Evolutionary conservation across 305 asterid species (phyloP).

Genomic region (Fraxinus floribunda): DNA sequence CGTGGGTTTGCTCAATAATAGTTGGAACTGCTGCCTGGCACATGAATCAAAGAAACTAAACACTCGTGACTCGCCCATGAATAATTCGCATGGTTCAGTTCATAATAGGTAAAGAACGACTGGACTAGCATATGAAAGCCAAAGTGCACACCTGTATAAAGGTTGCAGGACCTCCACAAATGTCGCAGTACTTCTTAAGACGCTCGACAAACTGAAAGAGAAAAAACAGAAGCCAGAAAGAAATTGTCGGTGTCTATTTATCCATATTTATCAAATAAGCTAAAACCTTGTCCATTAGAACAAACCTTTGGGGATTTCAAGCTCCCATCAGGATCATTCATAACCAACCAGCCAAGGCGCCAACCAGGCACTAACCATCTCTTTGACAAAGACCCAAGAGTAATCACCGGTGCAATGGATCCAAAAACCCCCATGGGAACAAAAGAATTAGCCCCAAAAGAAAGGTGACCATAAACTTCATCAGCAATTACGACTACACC

Average conservation of each 20-base stretch:
- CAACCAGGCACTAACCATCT: slow-evolving; percentile 93
- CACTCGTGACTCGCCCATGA: background rate
- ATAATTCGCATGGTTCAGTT: background rate
- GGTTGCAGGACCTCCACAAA: slow-evolving; percentile 71
- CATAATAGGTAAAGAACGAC: background rate
- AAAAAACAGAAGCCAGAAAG: background rate
- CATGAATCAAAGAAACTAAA: slow-evolving; percentile 2
- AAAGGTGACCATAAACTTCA: slow-evolving; percentile 78
- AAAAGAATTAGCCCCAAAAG: slow-evolving; percentile 72
- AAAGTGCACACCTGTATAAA: slow-evolving; percentile 58
- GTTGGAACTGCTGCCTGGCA: slow-evolving; percentile 75
- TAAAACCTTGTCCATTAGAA: background rate
- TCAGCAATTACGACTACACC: slow-evolving; percentile 77
- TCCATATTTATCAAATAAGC: background rate
- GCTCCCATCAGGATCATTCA: slow-evolving; percentile 61
- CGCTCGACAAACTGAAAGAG: slow-evolving; percentile 58
- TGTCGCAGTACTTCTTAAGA: slow-evolving; percentile 63
- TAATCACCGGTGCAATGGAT: slow-evolving; percentile 67
- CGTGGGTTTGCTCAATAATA: slow-evolving; percentile 60
- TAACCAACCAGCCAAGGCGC: slow-evolving; percentile 80
- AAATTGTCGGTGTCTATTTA: background rate
- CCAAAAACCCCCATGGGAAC: slow-evolving; percentile 92
- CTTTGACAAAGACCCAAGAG: slow-evolving; percentile 82
- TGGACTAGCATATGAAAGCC: background rate
- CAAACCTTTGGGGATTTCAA: slow-evolving; percentile 60